Evolutionary conservation across 257 asterid species (phyloP).

Genomic region (Solanum medicagineum): DNA sequence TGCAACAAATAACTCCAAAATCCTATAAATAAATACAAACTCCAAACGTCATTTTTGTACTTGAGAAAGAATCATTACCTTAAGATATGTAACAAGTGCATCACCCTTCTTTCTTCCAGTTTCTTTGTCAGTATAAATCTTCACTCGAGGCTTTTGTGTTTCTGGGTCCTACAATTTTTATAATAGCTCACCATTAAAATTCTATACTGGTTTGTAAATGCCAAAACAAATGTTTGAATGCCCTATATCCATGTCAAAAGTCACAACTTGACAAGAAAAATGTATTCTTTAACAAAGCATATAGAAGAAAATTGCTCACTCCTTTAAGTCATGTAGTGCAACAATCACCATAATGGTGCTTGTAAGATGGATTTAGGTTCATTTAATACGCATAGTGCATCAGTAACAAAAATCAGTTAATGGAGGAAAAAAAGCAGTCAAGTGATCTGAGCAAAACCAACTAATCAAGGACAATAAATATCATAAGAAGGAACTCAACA

Average conservation of each 20-base stretch:
- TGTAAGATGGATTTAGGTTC: not conserved
- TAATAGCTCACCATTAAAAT: constrained; percentile 2
- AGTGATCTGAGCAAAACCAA: not conserved
- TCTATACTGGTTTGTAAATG: not conserved
- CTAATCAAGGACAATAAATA: not conserved
- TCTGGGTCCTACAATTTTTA: constrained; percentile 69
- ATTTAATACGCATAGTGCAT: not conserved
- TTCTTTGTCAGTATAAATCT: constrained; percentile 76
- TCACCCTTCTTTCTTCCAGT: constrained; percentile 89
- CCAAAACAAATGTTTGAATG: not conserved
- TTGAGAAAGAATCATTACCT: constrained; percentile 38
- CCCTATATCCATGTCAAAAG: not conserved
- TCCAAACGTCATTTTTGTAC: not conserved
- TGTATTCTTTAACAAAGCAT: not conserved
- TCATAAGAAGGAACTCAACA: not conserved
- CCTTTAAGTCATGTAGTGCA: not conserved
- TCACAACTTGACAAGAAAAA: not conserved
- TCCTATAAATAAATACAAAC: not conserved
- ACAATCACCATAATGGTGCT: not conserved
- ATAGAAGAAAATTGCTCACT: not conserved
- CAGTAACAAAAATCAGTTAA: not conserved
- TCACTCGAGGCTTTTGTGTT: constrained; percentile 84
- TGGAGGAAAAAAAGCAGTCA: not conserved
- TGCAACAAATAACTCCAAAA: not conserved
- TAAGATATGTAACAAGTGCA: constrained; percentile 83